Evolutionary conservation across 129 eudicot species (phyloP).

Genomic region (Tagetes erecta): DNA sequence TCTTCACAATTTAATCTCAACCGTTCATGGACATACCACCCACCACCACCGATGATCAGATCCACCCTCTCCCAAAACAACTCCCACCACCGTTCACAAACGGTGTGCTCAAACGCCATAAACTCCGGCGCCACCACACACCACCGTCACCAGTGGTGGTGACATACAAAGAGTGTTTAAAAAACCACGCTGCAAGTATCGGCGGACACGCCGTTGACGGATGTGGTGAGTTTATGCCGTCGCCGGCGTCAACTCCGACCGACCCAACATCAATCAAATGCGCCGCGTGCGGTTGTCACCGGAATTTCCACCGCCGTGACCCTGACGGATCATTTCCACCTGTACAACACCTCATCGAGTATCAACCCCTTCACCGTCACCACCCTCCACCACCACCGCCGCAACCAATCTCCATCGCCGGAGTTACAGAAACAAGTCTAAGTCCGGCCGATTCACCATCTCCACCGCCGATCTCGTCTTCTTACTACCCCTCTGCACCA

Average conservation of each 20-base stretch:
- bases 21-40: constrained; percentile 48
- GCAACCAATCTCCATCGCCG: constrained; percentile 34
- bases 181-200: constrained; percentile 88
- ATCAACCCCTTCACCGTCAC: constrained; percentile 82
- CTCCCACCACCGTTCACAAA: constrained; percentile 49
- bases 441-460: constrained; percentile 62
- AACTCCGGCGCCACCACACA: constrained; percentile 40
- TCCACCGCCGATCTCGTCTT: constrained; percentile 88
- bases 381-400: constrained; percentile 53
- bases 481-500: constrained; percentile 86
- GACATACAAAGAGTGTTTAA: constrained; percentile 74
- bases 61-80: constrained; percentile 43
- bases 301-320: constrained; percentile 98
- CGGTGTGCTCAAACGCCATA: constrained; percentile 65
- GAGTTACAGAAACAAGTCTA: constrained; percentile 19
- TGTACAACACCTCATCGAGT: constrained; percentile 47
- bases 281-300: constrained; percentile 98
- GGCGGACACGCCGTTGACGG: constrained; percentile 99
- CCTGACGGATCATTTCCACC: constrained; percentile 46
- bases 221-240: constrained; percentile 91
- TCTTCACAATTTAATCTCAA: constrained; percentile 14
- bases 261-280: constrained; percentile 86
- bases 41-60: constrained; percentile 45
- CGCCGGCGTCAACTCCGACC: constrained; percentile 50
- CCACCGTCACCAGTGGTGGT: constrained; percentile 45